Base-by-base conservation (phyloP, 2,329 filamentous ascomycete species). In the Acarospora socialis region DNA sequence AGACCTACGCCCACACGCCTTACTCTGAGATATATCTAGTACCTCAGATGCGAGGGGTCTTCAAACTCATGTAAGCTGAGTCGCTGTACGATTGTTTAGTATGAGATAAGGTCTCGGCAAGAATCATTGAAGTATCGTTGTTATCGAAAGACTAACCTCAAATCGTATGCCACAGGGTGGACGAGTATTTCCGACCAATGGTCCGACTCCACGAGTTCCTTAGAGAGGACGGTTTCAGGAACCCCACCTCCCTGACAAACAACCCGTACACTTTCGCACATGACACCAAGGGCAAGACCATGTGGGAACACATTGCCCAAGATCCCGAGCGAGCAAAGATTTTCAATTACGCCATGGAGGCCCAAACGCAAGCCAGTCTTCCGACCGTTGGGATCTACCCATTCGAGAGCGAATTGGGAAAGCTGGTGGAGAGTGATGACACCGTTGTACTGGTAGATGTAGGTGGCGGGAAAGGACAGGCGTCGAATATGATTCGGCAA, bases 381-480 rank as follows among this genome's bases (percentile, higher is more conserved):
- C n/a, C n/a, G n/a, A n/a, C n/a, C n/a, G n/a, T n/a, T n/a, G n/a
- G n/a, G n/a, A n/a, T n/a, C n/a, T n/a, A n/a, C n/a, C n/a, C n/a
- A n/a, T n/a, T n/a, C n/a, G n/a, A n/a, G n/a, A n/a, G n/a, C n/a
- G n/a, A n/a, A n/a, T n/a, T n/a, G n/a, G n/a, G n/a, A n/a, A n/a
- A n/a, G 21, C 8, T 22, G 21, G 12, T 22, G 21, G 21, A 12
- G 12, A 22, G 5, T 8, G 24, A 16, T 3, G 24, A 42, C 1
- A 37, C 50, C 4, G 21, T 37, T 0, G 28, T 53, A 4, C 34
- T 56, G 13, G 50, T 56, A 4, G 51, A 57, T 33, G 47, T 57
- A 12, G 53, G 53, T 14, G 52, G 51, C 19, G 45, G 52, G 4
- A 48, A 44, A 25, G 53, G 54, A 2, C 48, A 55, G 20, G 37